Conservation (phyloP, 1,284 basidiomycete genomes). For the Afroboletus lepidellus region DNA sequence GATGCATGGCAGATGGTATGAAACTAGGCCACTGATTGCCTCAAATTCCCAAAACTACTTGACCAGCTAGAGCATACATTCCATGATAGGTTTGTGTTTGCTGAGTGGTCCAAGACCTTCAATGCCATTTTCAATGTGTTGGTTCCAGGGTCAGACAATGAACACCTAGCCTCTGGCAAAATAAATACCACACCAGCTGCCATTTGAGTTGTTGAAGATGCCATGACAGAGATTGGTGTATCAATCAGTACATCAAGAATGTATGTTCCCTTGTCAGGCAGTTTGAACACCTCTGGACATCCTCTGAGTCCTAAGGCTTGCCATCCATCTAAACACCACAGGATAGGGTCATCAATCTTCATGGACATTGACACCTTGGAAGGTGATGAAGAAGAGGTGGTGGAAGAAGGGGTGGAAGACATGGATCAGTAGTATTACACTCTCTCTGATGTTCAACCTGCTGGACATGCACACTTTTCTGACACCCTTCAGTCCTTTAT, state of each 20-base stretch:
- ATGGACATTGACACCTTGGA: not conserved
- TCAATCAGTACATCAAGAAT: not conserved
- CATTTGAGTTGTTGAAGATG: not conserved
- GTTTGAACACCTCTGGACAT: not conserved
- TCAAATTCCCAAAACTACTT: not conserved
- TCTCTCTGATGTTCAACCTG: not conserved
- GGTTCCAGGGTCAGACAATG: not conserved
- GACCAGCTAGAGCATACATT: not conserved
- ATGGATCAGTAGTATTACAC: too few relatives aligned
- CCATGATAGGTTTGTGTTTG: not conserved
- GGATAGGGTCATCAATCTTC: not conserved
- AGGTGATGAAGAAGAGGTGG: not conserved
- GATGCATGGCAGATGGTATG: not conserved
- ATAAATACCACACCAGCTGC: too few relatives aligned
- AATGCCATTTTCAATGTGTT: not conserved
- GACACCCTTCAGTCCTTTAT: not conserved
- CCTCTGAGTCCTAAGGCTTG: not conserved
- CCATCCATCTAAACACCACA: not conserved
- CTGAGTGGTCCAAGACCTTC: not conserved
- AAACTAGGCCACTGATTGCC: not conserved
- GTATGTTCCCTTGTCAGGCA: not conserved
- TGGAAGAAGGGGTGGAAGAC: not conserved
- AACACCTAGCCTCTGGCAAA: too few relatives aligned
- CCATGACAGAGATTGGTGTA: not conserved
- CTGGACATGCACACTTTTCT: not conserved